These are phyloP conservation scores for Boletus insuetus DNA, from an alignment of 768 basidiomycete species.

Conservation along the genomic window DNA sequence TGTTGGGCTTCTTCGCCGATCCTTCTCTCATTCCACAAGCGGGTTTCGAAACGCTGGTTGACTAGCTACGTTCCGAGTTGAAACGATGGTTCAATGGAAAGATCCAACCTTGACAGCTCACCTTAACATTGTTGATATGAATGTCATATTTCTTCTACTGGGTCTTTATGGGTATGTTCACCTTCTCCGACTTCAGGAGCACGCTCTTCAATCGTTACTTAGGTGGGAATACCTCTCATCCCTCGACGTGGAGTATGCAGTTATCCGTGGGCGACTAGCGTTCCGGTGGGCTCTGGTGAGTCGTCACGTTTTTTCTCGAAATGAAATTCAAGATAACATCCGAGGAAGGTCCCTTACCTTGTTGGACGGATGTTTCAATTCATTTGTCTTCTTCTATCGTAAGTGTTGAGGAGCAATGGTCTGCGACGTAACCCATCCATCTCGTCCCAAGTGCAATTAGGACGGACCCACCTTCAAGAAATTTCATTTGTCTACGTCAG, in stretches of 20 bases:
- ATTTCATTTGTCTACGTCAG: slow-evolving; percentile 20
- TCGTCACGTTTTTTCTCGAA: not conserved
- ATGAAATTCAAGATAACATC: not conserved
- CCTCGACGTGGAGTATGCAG: slow-evolving; percentile 19
- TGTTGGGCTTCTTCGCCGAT: not conserved
- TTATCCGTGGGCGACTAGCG: slow-evolving; percentile 20
- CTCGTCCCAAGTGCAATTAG: slow-evolving; percentile 6
- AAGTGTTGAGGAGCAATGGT: not conserved
- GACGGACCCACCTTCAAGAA: not conserved
- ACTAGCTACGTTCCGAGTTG: not conserved
- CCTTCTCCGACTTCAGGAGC: not conserved
- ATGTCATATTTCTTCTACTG: slow-evolving; percentile 17
- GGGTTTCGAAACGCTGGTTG: not conserved
- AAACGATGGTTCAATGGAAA: slow-evolving; percentile 23
- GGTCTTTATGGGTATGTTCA: slow-evolving; percentile 24
- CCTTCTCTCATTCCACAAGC: not conserved
- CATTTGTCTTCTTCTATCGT: slow-evolving; percentile 17
- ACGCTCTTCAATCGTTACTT: not conserved
- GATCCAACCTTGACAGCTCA: slow-evolving; percentile 1
- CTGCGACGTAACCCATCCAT: not conserved
- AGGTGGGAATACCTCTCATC: slow-evolving; percentile 28
- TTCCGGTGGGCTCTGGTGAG: slow-evolving; percentile 29
- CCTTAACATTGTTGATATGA: not conserved
- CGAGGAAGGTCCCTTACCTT: slow-evolving; percentile 23
- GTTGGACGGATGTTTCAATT: slow-evolving; percentile 19